Evolutionary conservation across 2,329 filamentous ascomycete species (phyloP).

Genomic region (Cordyceps farinosa): DNA sequence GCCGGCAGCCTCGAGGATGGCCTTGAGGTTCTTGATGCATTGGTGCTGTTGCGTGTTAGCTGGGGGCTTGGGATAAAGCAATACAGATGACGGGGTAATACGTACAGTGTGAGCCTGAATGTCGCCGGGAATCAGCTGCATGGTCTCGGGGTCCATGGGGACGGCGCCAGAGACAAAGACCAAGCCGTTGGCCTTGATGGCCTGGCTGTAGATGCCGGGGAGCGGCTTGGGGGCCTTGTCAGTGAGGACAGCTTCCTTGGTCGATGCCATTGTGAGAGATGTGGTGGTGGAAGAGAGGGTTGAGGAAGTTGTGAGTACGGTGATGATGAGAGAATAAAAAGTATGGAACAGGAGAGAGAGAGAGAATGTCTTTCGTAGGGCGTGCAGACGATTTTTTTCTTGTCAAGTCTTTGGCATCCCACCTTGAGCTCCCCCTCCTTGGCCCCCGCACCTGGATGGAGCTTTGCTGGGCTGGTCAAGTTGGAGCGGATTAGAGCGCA

Average conservation of each 20-base stretch:
- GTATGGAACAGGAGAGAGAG: background rate
- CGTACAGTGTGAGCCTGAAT: slow-evolving; percentile 61
- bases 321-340: background rate
- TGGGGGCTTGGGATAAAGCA: background rate
- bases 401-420: background rate
- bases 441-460: slow-evolving; percentile 9
- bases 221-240: slow-evolving; percentile 40
- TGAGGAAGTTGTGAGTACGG: background rate
- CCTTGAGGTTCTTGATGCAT: slow-evolving; percentile 68
- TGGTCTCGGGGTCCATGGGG: slow-evolving; percentile 56
- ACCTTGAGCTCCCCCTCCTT: slow-evolving; percentile 3
- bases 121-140: slow-evolving; percentile 59
- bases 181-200: slow-evolving; percentile 64
- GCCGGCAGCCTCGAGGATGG: slow-evolving; percentile 66
- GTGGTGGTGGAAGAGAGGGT: background rate
- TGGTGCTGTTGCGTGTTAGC: slow-evolving; percentile 39
- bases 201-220: slow-evolving; percentile 44
- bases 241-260: slow-evolving; percentile 36
- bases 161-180: slow-evolving; percentile 72
- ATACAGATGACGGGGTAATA: background rate
- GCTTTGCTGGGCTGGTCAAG: background rate
- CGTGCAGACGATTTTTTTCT: background rate
- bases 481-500: too few relatives aligned
- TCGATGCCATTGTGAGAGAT: slow-evolving; percentile 27
- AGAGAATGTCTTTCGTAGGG: background rate